Evolutionary conservation across 208 protist genomes (phyloP).

Genomic region (Naegleria gruberi): DNA sequence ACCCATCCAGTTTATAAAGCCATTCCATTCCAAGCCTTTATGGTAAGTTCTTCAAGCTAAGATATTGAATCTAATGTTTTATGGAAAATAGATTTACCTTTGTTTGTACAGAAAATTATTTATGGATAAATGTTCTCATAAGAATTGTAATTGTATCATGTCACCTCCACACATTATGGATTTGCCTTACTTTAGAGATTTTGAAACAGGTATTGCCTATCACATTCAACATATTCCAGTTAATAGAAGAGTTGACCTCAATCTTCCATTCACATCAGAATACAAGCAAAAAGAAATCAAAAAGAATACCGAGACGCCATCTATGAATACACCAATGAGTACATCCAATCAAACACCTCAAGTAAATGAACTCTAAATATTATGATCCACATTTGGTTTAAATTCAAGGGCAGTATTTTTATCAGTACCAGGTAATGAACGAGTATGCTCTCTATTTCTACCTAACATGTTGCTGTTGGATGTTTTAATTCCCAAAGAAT

Average conservation of each 20-base stretch:
- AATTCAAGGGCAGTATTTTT: background rate
- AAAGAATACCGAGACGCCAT: background rate
- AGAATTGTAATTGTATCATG: background rate
- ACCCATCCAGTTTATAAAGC: background rate
- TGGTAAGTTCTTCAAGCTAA: no score
- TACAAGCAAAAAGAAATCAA: background rate
- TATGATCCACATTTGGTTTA: background rate
- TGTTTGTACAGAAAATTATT: background rate
- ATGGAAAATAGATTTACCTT: background rate
- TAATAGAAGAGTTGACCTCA: background rate
- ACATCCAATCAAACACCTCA: background rate
- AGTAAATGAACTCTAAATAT: background rate
- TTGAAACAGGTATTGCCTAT: background rate
- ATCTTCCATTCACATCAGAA: background rate
- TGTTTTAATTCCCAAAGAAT: background rate
- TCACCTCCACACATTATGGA: background rate
- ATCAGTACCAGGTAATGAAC: background rate
- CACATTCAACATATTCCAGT: background rate
- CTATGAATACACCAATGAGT: background rate
- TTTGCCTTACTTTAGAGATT: background rate
- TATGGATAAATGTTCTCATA: background rate
- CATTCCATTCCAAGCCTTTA: background rate
- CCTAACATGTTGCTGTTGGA: no score
- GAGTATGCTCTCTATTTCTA: no score
- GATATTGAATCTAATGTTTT: no score